A percentile compares a stretch with the other conserved stretches of the same genome.
Conservation (phyloP, 768 basidiomycete species). For the Pisolithus marmoratus region DNA sequence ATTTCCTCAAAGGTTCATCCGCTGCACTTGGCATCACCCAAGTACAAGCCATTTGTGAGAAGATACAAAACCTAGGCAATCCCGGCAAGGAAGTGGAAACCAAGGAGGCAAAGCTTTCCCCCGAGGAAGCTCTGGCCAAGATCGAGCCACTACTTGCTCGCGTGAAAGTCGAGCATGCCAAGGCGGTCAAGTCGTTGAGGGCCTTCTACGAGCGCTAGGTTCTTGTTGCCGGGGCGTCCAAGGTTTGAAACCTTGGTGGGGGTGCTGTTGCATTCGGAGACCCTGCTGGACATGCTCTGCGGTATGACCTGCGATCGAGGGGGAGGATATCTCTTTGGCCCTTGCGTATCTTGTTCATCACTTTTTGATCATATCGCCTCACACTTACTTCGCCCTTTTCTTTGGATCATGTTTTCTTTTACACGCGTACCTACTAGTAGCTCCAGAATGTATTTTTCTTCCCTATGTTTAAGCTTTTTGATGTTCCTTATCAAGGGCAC, state of each 20-base stretch:
- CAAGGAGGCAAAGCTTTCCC: constrained; percentile 32
- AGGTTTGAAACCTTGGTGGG: background rate
- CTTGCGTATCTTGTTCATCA: constrained; percentile 9
- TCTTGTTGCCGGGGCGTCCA: background rate
- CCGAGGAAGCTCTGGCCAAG: constrained; percentile 47
- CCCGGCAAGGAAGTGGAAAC: constrained; percentile 48
- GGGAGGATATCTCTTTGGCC: constrained; percentile 20
- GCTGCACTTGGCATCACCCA: constrained; percentile 82
- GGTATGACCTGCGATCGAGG: constrained; percentile 14
- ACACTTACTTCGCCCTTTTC: constrained; percentile 14
- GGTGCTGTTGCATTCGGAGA: background rate
- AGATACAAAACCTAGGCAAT: constrained; percentile 83
- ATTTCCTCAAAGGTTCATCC: constrained; percentile 97
- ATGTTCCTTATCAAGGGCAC: background rate
- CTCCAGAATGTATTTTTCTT: constrained; percentile 5
- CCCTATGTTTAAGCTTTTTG: background rate
- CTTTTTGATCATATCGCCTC: constrained; percentile 8
- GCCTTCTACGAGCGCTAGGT: constrained; percentile 18
- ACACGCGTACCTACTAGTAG: constrained; percentile 18
- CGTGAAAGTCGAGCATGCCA: constrained; percentile 63
- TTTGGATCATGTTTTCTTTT: constrained; percentile 10
- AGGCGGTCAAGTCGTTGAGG: constrained; percentile 65
- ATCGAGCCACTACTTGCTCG: constrained; percentile 52
- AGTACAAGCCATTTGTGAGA: constrained; percentile 83
- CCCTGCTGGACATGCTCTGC: background rate